A percentile compares a stretch with the other conserved stretches of the same genome.
Conservation (phyloP, 805 yeast genomes). For the Myxozyma neglecta region DNA sequence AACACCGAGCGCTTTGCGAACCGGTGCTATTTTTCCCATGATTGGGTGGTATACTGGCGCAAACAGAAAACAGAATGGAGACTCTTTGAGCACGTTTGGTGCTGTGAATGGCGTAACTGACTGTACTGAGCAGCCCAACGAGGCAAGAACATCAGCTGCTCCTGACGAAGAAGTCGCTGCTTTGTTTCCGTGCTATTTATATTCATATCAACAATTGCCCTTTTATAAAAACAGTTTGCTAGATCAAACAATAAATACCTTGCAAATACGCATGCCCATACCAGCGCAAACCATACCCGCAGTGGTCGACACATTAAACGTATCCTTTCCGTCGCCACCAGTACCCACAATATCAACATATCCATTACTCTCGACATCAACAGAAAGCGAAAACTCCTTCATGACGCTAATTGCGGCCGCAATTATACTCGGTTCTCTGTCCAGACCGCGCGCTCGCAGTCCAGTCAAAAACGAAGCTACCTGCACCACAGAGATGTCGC, state of each 20-base stretch:
- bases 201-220: too few relatives aligned
- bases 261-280: slow-evolving; percentile 73
- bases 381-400: slow-evolving; percentile 59
- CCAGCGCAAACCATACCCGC: slow-evolving; percentile 95
- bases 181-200: slow-evolving; percentile 79
- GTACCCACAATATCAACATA: slow-evolving; percentile 94
- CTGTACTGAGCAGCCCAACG: slow-evolving; percentile 79
- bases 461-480: slow-evolving; percentile 78
- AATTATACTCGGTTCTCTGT: slow-evolving; percentile 75
- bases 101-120: slow-evolving; percentile 65
- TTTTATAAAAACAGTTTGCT: too few relatives aligned
- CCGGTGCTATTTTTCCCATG: slow-evolving; percentile 75
- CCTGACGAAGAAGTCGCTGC: slow-evolving; percentile 94
- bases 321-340: slow-evolving; percentile 97
- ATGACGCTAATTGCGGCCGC: slow-evolving; percentile 84
- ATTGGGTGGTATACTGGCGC: slow-evolving; percentile 96
- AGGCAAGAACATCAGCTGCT: slow-evolving; percentile 80
- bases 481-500: slow-evolving; percentile 65
- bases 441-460: slow-evolving; percentile 69
- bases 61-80: slow-evolving; percentile 65
- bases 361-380: slow-evolving; percentile 47
- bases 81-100: slow-evolving; percentile 53
- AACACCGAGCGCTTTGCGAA: slow-evolving; percentile 77
- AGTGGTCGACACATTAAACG: slow-evolving; percentile 94
- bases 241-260: slow-evolving; percentile 41